These are phyloP conservation scores for Plasmodium malariae DNA, from an alignment of 169 alveolate species.

Conservation along the genomic window DNA sequence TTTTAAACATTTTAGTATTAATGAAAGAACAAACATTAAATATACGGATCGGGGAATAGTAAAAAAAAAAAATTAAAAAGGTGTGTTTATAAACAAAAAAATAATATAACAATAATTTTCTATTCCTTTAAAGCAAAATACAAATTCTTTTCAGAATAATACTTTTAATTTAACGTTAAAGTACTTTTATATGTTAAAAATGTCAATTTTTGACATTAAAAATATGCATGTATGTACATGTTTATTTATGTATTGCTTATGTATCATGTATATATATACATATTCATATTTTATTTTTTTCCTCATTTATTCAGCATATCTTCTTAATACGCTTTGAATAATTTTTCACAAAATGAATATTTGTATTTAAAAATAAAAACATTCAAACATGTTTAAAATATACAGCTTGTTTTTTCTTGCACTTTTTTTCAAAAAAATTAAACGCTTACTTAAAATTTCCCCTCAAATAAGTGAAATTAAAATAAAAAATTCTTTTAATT, in stretches of 20 bases:
- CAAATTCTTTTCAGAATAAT: not conserved
- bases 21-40: conserved; percentile 2
- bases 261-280: not conserved
- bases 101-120: not conserved
- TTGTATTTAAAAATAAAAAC: no score
- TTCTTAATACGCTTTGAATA: not conserved
- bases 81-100: not conserved
- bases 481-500: no score
- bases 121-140: not conserved
- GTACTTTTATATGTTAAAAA: not conserved
- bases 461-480: no score
- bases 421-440: no score
- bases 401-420: no score
- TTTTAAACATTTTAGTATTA: conserved; percentile 65
- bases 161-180: not conserved
- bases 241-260: no score
- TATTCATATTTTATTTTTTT: no score
- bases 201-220: not conserved
- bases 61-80: not conserved
- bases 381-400: no score
- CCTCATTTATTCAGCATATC: not conserved
- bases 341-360: not conserved
- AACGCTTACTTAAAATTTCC: no score
- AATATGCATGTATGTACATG: not conserved
- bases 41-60: not conserved